phyloP scores from a whole-genome alignment of 768 basidiomycete species.

The Amanita pallidorosea region DNA sequence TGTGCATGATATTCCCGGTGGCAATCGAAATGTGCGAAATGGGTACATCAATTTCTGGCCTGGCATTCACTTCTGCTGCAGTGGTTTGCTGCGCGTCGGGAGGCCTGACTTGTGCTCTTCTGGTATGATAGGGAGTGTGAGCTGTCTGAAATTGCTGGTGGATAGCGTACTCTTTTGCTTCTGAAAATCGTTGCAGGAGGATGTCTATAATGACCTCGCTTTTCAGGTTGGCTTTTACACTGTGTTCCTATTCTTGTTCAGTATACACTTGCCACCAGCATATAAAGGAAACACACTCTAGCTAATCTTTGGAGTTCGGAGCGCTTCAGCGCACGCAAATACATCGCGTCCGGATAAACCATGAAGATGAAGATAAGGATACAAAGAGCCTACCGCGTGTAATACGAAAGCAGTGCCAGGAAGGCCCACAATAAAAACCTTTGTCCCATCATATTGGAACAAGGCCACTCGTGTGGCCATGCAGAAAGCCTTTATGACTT shows the following conservation, averaged over 20 bases:
- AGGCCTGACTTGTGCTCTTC: background rate
- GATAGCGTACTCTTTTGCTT: background rate
- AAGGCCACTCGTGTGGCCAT: background rate
- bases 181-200: slow-evolving; percentile 7
- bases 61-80: no score
- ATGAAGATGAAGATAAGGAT: background rate
- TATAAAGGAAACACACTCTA: slow-evolving; percentile 6
- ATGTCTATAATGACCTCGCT: slow-evolving; percentile 11
- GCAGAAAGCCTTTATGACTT: background rate
- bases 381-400: background rate
- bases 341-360: slow-evolving; percentile 4
- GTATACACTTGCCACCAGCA: background rate
- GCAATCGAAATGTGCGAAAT: background rate
- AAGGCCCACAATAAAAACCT: background rate
- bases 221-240: slow-evolving; percentile 14
- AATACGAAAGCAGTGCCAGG: background rate
- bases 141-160: background rate
- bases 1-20: background rate
- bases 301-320: slow-evolving; percentile 12
- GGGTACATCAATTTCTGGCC: no score
- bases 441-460: background rate
- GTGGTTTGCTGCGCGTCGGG: background rate
- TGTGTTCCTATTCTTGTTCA: slow-evolving; percentile 8
- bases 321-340: slow-evolving; percentile 8
- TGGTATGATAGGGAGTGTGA: background rate